Evolutionary conservation across 164 flowering plant species (phyloP), one percentile per base, ranked within the genome.

Genomic region (Vitis rotundifolia): DNA sequence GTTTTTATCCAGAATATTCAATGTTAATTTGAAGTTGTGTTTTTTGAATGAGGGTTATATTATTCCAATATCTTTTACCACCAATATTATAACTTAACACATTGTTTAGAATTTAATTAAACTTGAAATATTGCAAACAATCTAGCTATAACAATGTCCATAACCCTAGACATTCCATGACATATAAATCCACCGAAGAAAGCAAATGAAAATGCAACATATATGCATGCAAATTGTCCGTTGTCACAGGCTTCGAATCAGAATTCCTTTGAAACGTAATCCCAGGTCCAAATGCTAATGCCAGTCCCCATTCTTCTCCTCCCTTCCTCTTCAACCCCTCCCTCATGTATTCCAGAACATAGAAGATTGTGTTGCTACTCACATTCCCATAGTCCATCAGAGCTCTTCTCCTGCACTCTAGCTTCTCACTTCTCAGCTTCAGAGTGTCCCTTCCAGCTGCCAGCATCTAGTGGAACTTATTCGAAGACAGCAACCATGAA

Each of bases 231-330:
- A 29, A 29, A 29, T 29, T n/a, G n/a, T n/a, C n/a, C 59, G 47
- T 11, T 7, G 53, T 75, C 59, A 72, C 11, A 88, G 83, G 83
- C 82, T 82, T 14, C 91, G 91, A 9, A 87, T 66, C 54, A 89
- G 88, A 9, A 89, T 79, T 69, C 93, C 93, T 80, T 89, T 91
- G 49, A 89, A n/a, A 85, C 2, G 93, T 87, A 66, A 89, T 87
- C 5, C 91, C 93, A 3, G 93, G 93, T 2, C 93, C 91, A 68
- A 89, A 89, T 0, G 91, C 93, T 11, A 89, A 75, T 5, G 69
- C 84, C 52, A 89, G 83, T 3, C 93, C 93, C 91, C 91, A 89
- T 67, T 89, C 93, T 66, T 84, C 88, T 2, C 78, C 79, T 15
- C 77, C 80, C 7, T 62, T 74, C 58, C 53, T 64, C 73, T 78